Base-by-base conservation (phyloP, 2,329 filamentous ascomycete genomes). In the Penicillium fuscoglaucum region DNA sequence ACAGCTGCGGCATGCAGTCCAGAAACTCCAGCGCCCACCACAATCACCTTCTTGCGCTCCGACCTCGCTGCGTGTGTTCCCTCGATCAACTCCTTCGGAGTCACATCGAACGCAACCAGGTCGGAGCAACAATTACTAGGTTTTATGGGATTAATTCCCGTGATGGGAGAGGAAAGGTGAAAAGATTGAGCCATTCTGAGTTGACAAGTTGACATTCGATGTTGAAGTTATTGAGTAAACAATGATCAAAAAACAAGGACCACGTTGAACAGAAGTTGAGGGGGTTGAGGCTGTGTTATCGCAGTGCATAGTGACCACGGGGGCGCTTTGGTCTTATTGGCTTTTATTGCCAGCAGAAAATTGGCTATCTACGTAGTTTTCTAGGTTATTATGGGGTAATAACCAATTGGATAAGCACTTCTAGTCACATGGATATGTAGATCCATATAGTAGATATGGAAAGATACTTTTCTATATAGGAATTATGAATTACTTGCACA, bases 1-100 rank as follows among this genome's bases (percentile, higher is more conserved):
- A 74, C 66, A 37, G 71, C 66, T n/a, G 72, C 72, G 29, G 71
- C 70, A 53, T 71, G 68, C 29, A 74, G 64, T 51, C 73, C 73
- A n/a, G 72, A 66, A 52, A 74, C 72, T 12, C 73, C 73, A 39
- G 72, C 72, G 35, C 72, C 73, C 44, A 75, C 67, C 53, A 74
- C 66, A 70, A 69, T 65, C 68, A 71, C 66, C 61, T 62, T 62
- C 58, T 59, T 62, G 45, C 55, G 50, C 60, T 64, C 61, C 60
- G 60, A 62, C 60, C 60, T 62, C 58, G 53, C 57, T 62, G 61
- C 55, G 57, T 61, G 31, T 60, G 57, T 40, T 70, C 66, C 68
- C 59, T 59, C 54, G 45, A 55, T 62, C 60, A 43, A 60, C 54
- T 61, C 58, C 44, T 61, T 55, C 40, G 49, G 61, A 66, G 64